Base-by-base conservation (phyloP, 768 basidiomycete genomes). In the Hericium alpestre region DNA sequence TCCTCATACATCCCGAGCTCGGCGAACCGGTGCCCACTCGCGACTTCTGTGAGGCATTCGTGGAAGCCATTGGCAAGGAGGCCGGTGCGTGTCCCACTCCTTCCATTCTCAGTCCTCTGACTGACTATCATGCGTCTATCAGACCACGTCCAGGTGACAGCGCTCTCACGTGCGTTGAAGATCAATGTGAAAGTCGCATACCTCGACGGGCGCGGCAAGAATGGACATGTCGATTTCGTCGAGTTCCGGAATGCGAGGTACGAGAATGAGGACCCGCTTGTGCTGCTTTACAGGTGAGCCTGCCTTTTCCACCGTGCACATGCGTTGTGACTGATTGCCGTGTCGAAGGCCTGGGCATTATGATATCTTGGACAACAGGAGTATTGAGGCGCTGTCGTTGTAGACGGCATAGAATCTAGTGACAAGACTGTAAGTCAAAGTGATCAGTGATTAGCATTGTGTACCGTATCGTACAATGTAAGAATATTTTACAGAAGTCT, bases 81-180 rank as follows among this genome's bases (percentile, higher is more conserved):
- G 89, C 88, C 49, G 90, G 87, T 83, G 59, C 43, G 66, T 53
- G 6, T 23, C 46, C 20, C 23, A 20, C 13, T 43, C 58, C 41
- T 23, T 22, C 4, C 20, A 22, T 37, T 47, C 37, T 15, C 51
- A n/a, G 22, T 13, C 8, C 16, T 15, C 22, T 41, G 49, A 55
- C 38, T 38, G 56, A 48, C 13, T 10, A 23, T 23, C 6, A 37
- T 12, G 15, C 22, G 7, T 32, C 15, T 22, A n/a, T 37, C 67
- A 82, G 93, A 94, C 62, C 85, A 94, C 61, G 83, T 87, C 11
- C 87, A 91, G 64, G 86, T 94, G 60, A 78, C 79, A 38, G 92
- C 93, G 1, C 74, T 95, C 11, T 78, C 85, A 16, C 74, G 79
- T 38, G 86, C 84, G 0, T 70, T 94, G 27, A 69, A 77, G 20